phyloP scores from a whole-genome alignment of 1,284 basidiomycete species.

The Boletus semigastroideus region DNA sequence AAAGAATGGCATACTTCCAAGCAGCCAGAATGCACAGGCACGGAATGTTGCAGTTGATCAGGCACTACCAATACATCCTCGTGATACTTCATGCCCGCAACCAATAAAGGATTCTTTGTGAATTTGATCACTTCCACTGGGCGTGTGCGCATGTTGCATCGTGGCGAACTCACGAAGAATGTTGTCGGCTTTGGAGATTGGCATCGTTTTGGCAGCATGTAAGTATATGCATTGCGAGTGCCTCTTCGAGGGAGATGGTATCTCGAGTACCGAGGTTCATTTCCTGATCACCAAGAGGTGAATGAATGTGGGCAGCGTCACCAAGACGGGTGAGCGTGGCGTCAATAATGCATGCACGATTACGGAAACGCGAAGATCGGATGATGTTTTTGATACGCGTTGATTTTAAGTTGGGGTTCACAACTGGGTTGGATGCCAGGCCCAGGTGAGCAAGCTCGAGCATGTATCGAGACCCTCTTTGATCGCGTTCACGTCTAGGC shows the following conservation, averaged over 20 bases:
- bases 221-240: slow-evolving; percentile 22
- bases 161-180: slow-evolving; percentile 20
- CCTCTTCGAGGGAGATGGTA: slow-evolving; percentile 36
- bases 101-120: slow-evolving; percentile 24
- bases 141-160: slow-evolving; percentile 19
- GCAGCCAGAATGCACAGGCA: slow-evolving; percentile 21
- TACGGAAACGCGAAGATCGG: slow-evolving; percentile 43
- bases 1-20: slow-evolving; percentile 14
- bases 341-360: slow-evolving; percentile 38
- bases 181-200: slow-evolving; percentile 18
- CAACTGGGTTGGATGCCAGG: slow-evolving; percentile 22
- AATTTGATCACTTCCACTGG: slow-evolving; percentile 20
- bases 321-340: slow-evolving; percentile 36
- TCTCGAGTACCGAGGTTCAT: slow-evolving; percentile 50
- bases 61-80: slow-evolving; percentile 22
- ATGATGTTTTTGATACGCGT: slow-evolving; percentile 30
- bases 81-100: slow-evolving; percentile 9
- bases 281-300: slow-evolving; percentile 47
- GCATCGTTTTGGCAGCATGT: slow-evolving; percentile 8
- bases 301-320: slow-evolving; percentile 47
- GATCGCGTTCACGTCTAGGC: slow-evolving; percentile 10
- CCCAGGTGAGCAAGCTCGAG: no score
- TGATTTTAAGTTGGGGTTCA: slow-evolving; percentile 24
- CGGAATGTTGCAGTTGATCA: slow-evolving; percentile 16
- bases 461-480: not conserved